Conservation (phyloP, 1,284 basidiomycete species). For the Moesziomyces parantarcticus region DNA sequence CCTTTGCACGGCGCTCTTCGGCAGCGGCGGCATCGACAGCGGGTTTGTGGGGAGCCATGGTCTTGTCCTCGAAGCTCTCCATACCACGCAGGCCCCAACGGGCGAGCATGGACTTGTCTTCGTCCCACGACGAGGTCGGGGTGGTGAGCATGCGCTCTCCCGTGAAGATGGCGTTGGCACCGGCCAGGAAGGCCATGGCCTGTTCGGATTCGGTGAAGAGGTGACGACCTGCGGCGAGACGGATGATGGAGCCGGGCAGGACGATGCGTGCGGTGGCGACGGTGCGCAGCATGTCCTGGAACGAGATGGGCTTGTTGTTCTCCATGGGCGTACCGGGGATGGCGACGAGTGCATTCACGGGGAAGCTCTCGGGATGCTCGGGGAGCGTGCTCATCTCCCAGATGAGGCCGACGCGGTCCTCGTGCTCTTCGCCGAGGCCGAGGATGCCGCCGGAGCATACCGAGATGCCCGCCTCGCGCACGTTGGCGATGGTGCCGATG, state of each 20-base stretch:
- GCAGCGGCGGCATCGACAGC: constrained; percentile 18
- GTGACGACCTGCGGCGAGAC: constrained; percentile 92
- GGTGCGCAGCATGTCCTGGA: constrained; percentile 88
- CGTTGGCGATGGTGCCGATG: constrained; percentile 86
- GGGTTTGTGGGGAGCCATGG: constrained; percentile 40
- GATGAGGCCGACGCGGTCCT: constrained; percentile 91
- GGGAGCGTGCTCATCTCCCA: constrained; percentile 90
- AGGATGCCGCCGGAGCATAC: constrained; percentile 98
- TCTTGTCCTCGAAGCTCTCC: constrained; percentile 75
- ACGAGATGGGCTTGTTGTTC: constrained; percentile 71
- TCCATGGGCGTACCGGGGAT: constrained; percentile 75
- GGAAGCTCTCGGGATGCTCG: constrained; percentile 96
- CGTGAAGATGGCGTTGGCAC: constrained; percentile 97
- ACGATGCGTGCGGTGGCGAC: constrained; percentile 94
- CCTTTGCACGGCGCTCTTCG: constrained; percentile 43
- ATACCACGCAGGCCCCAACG: constrained; percentile 93
- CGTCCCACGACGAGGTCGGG: constrained; percentile 74
- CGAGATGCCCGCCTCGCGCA: constrained; percentile 92
- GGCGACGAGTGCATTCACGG: constrained; percentile 88
- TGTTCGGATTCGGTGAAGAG: constrained; percentile 91
- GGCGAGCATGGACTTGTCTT: constrained; percentile 93
- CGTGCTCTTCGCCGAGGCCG: constrained; percentile 89
- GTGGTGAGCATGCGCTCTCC: constrained; percentile 97
- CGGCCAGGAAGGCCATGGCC: constrained; percentile 97
- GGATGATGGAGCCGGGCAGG: constrained; percentile 89